These are phyloP conservation scores for Saccharomycopsis capsularis DNA, from an alignment of 805 yeast species.

Conservation along the genomic window DNA sequence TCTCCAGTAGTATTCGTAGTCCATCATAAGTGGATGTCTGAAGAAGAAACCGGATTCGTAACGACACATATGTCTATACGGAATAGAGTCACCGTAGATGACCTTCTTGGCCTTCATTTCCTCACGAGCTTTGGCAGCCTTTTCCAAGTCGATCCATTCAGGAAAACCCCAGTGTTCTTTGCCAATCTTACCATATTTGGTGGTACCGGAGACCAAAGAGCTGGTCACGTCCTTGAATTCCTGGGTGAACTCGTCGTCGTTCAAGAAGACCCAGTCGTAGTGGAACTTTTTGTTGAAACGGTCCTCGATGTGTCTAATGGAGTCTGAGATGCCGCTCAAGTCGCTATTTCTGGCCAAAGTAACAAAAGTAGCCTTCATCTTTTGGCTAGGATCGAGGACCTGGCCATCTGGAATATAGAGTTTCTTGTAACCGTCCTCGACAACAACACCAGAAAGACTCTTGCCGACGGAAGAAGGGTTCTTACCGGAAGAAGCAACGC, in stretches of 20 bases:
- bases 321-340: conserved; percentile 49
- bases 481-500: neutral
- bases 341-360: conserved; percentile 76
- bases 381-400: conserved; percentile 37
- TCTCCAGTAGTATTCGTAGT: conserved; percentile 92
- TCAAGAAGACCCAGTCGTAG: conserved; percentile 94
- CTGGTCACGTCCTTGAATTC: conserved; percentile 68
- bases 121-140: conserved; percentile 50
- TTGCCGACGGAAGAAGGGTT: neutral
- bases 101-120: conserved; percentile 44
- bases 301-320: conserved; percentile 79
- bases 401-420: conserved; percentile 10
- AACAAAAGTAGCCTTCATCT: conserved; percentile 65
- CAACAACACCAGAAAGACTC: neutral
- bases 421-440: conserved; percentile 18
- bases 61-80: conserved; percentile 89
- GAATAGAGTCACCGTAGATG: conserved; percentile 58
- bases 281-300: conserved; percentile 74
- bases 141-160: conserved; percentile 66
- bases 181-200: conserved; percentile 77
- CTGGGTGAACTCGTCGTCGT: conserved; percentile 77
- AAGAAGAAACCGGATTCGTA: conserved; percentile 86
- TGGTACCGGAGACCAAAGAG: conserved; percentile 65
- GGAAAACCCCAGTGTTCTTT: conserved; percentile 85
- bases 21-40: conserved; percentile 63